Evolutionary conservation across 345 rosid species (phyloP), one percentile per base, ranked within the genome.

Genomic region (Dipteronia sinensis): DNA sequence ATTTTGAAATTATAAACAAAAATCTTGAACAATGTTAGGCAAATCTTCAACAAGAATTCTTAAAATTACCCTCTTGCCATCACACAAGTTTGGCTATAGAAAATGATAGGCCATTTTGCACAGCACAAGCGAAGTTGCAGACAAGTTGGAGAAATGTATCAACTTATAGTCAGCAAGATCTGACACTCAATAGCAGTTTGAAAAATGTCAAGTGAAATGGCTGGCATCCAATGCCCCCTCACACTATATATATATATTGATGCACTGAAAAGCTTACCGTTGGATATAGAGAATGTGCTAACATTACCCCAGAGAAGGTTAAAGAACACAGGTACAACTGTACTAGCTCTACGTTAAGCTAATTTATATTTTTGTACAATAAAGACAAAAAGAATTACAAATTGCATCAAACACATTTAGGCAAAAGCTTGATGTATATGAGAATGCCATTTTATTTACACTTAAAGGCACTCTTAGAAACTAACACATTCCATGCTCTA

Each of bases 341-440:
- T 19, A 22, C 64, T 59, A 20, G 27, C 64, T 59, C 20, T 59
- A 59, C 10, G 5, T 6, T 56, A 20, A 59, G 9, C 27, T 59
- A 22, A 22, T 59, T 16, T 7, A 10, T 11, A 59, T 1, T 6
- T 20, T n/a, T 20, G 27, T 59, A 22, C 64, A 59, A n/a, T 59
- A 20, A 59, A 7, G 64, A 22, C 22, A 59, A 53, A 53, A 72
- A 58, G 19, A 22, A 58, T 3, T 20, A 38, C 66, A 72, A 23
- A 44, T 42, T 44, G 65, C 19, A 73, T 66, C 4, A 62, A 61
- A 73, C 27, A 59, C 42, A 56, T 15, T 42, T 73, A 61, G 34
- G 65, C 42, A 70, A 70, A 27, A 12, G 22, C 66, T 58, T 72
- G 73, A 61, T 7, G 2, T 34, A 10, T n/a, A 34, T n/a, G 65